A percentile compares a stretch with the other conserved stretches of the same genome.
phyloP scores from a whole-genome alignment of 345 rosid species.

The Carallia brachiata region DNA sequence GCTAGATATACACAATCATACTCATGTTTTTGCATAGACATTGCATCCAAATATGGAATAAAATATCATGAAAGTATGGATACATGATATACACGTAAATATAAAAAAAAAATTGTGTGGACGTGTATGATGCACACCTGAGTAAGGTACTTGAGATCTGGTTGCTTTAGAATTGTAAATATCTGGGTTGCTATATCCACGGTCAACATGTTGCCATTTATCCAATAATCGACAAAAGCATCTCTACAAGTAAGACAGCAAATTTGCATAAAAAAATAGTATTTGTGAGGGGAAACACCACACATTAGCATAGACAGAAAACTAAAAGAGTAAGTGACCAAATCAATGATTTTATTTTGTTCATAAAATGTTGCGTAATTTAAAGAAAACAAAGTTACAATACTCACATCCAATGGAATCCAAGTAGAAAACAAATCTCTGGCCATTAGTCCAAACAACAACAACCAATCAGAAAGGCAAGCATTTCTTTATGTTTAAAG shows the following conservation, averaged over 20 bases:
- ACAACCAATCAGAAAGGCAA: no score
- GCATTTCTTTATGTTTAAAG: no score
- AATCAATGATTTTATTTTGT: background rate
- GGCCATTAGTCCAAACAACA: no score
- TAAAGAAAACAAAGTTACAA: no score
- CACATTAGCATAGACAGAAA: background rate
- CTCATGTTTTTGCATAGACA: no score
- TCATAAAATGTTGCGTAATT: background rate
- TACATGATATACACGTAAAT: background rate
- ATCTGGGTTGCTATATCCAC: constrained; percentile 76
- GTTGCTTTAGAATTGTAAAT: constrained; percentile 69
- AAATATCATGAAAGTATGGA: background rate
- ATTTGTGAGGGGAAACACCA: background rate
- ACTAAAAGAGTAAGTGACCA: background rate
- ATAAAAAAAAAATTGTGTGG: background rate
- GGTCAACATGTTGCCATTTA: constrained; percentile 69
- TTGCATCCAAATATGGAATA: background rate
- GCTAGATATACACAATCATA: no score
- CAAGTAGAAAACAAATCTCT: no score
- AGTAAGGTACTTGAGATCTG: constrained; percentile 56
- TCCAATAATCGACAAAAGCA: constrained; percentile 80
- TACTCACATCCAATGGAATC: no score
- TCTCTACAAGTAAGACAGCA: constrained; percentile 48
- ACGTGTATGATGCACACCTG: constrained; percentile 44
- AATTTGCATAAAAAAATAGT: background rate